Evolutionary conservation across 169 alveolate species (phyloP).

Genomic region (Eimeria mitis): DNA sequence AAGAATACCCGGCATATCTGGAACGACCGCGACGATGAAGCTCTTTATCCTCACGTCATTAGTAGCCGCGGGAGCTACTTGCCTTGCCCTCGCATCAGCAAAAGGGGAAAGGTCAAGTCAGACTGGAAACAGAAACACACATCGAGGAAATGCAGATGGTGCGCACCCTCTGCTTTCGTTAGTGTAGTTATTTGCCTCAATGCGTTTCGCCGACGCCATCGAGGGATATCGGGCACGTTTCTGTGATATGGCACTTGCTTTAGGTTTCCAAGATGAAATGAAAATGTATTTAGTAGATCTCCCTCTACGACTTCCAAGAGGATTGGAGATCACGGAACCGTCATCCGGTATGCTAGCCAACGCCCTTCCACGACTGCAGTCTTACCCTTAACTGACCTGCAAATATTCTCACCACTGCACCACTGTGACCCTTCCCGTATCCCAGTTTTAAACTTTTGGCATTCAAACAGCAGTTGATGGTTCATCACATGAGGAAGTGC

Average conservation of each 20-base stretch:
- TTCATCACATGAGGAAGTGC: neutral
- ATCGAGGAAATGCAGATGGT: slow-evolving; percentile 20
- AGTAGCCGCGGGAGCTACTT: neutral
- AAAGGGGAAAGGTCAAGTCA: neutral
- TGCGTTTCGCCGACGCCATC: neutral
- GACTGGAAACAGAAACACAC: neutral
- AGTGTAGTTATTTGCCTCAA: neutral
- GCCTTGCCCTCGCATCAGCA: slow-evolving; percentile 21
- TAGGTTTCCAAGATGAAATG: slow-evolving; percentile 40
- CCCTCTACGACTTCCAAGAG: slow-evolving; percentile 23
- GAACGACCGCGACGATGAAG: slow-evolving; percentile 33
- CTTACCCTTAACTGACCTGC: neutral
- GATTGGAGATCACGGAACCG: slow-evolving; percentile 47
- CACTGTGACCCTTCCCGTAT: too few relatives aligned
- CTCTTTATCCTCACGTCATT: neutral
- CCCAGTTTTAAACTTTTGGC: neutral
- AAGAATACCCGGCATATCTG: neutral
- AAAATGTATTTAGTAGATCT: neutral
- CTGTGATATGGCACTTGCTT: neutral
- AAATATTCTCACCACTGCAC: neutral
- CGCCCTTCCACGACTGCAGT: neutral
- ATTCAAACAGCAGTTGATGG: neutral
- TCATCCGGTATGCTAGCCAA: slow-evolving; percentile 33
- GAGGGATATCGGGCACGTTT: neutral
- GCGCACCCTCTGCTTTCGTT: neutral